Evolutionary conservation across 2,329 filamentous ascomycete species (phyloP), one percentile per base, ranked within the genome.

Genomic region (Furcasterigmium sp.): DNA sequence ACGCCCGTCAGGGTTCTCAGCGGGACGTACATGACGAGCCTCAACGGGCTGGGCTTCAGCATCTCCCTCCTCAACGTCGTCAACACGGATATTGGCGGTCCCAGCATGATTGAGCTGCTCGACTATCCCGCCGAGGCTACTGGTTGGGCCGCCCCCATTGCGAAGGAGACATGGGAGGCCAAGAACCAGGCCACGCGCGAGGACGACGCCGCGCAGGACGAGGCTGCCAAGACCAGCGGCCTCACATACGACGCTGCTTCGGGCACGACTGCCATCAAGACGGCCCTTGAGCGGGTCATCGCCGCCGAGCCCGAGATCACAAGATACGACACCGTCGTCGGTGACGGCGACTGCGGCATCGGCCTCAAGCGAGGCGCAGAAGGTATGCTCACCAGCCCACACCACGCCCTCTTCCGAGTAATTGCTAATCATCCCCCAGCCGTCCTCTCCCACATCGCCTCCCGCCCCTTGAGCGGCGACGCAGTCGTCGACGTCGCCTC

Each of bases 291-390:
- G 39, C 71, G 69, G 28, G 67, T 90, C 13, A 75, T 88, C 48
- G 72, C 69, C 0, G 83, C 74, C 2, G 85, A 90, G 59, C 81
- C 84, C 2, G 82, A 87, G 40, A 73, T 89, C 40, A 89, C 85
- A 0, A 75, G 69, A 39, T 89, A 80, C 54, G 85, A 89, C 57
- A 94, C 88, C 0, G 80, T 93, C 11, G 88, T 95, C 19, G 90
- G 90, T 34, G 90, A 95, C 58, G 90, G 90, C 37, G 90, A 95
- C 64, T 95, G 90, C 56, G 90, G 90, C 9, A 87, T 89, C 45
- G 88, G 88, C 5, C 70, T 95, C 48, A 89, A 88, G 69, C 82
- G 89, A 48, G 90, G 90, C 39, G 89, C 90, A n/a, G 84, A 95
- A 73, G 80, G 72, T 76, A 63, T 60, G 65, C 54, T 18, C 11